These are phyloP conservation scores for Vigna unguiculata DNA, from an alignment of 306 rosid species.

Conservation along the genomic window DNA sequence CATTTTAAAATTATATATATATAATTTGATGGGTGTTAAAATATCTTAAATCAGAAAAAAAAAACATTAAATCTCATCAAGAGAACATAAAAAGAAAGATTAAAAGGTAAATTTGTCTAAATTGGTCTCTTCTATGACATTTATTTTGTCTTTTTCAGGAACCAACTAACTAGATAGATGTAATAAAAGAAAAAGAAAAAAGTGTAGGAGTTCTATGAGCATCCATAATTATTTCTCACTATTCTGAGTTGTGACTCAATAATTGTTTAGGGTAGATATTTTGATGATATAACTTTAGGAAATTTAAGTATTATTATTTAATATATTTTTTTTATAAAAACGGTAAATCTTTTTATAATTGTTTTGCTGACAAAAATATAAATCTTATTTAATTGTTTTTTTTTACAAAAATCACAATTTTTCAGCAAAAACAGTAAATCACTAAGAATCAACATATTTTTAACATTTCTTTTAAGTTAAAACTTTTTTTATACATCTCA, in stretches of 20 bases:
- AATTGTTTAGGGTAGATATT: background rate
- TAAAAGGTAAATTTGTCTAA: background rate
- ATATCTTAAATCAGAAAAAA: no score
- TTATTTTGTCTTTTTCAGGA: background rate
- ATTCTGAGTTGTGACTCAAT: background rate
- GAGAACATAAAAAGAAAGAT: background rate
- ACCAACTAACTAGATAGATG: background rate
- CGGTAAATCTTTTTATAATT: no score
- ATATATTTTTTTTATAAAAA: no score
- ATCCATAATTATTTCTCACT: background rate
- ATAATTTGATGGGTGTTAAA: no score
- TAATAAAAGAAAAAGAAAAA: background rate
- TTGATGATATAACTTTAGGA: slow-evolving; percentile 10
- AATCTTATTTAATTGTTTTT: no score
- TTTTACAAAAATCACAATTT: no score
- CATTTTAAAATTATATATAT: no score
- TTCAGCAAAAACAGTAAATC: no score
- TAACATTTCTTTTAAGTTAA: no score
- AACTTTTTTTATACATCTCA: no score
- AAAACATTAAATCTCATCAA: background rate
- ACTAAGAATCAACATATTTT: no score
- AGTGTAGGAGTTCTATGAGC: background rate
- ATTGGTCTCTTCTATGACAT: background rate
- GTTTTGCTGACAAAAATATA: no score
- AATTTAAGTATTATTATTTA: background rate